A percentile compares a stretch with the other conserved stretches of the same genome.
These are phyloP conservation scores for Omphalotus guepiniiformis DNA, from an alignment of 768 basidiomycete genomes.

Conservation along the genomic window DNA sequence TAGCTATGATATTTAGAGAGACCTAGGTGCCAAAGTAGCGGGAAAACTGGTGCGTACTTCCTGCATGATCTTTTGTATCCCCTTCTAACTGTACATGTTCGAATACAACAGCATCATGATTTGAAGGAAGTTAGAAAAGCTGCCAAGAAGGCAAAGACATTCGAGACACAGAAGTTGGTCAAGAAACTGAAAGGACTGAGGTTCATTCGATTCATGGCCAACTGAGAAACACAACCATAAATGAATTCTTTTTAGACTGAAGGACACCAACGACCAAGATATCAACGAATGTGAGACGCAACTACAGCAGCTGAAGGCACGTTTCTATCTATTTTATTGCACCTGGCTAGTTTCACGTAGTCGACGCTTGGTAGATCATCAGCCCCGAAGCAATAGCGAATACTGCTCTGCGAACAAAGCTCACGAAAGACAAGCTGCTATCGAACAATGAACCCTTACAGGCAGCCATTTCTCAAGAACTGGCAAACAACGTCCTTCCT, in stretches of 20 bases:
- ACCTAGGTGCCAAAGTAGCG: constrained; percentile 36
- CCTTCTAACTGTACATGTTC: background rate
- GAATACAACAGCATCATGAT: constrained; percentile 58
- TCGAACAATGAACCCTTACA: constrained; percentile 44
- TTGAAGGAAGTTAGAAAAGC: constrained; percentile 69
- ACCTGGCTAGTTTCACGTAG: constrained; percentile 1
- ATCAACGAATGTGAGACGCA: constrained; percentile 54
- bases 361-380: constrained; percentile 38
- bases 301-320: constrained; percentile 63
- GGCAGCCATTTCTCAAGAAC: constrained; percentile 40
- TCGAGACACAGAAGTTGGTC: constrained; percentile 79
- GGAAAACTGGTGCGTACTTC: constrained; percentile 52
- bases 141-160: constrained; percentile 75
- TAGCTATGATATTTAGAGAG: constrained; percentile 28
- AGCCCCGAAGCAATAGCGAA: constrained; percentile 56
- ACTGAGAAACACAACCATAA: background rate
- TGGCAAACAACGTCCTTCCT: constrained; percentile 30
- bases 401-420: constrained; percentile 64
- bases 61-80: background rate
- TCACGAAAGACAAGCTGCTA: constrained; percentile 67
- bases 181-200: constrained; percentile 73
- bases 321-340: constrained; percentile 1
- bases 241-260: constrained; percentile 25
- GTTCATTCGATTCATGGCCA: constrained; percentile 30
- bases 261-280: constrained; percentile 32